Base-by-base conservation (phyloP, 805 yeast species). In the Candida golubevii region DNA sequence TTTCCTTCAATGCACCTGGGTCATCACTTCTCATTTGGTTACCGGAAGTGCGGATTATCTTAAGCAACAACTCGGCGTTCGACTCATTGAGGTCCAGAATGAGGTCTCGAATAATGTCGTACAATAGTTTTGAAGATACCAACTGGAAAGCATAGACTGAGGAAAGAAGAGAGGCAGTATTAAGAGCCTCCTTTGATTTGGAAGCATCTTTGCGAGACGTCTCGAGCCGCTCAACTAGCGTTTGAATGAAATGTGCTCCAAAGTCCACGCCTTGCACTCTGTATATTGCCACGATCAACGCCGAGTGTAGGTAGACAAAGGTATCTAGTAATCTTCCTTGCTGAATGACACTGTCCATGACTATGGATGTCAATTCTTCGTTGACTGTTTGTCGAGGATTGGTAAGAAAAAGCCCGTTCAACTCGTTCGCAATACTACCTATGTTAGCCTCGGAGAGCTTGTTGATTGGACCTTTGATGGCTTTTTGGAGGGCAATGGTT, bases 381-480 rank as follows among this genome's bases (percentile, higher is more conserved):
- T 80, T 88, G 15, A 89, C 95, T n/a, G 76, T 60, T 43, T 88
- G 89, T 51, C 97, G 77, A 4, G 99, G 83, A 54, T 88, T 72
- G 7, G 72, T 73, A 49, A 72, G 64, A 56, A 79, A 93, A 1
- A 88, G 64, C 0, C 70, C 72, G 54, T 81, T 82, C 41, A 93
- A 66, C 26, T 87, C 88, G 46, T 77, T 75, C 15, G 85, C 80
- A 41, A 90, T 87, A 2, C 82, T 69, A 10, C 78, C 69, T 27
- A 90, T 71, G 49, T 90, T 93, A 1, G 95, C 81, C 55, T 91
- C 98, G 1, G 97, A 85, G n/a, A 93, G 72, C 62, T 82, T 84
- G 62, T 93, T 93, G 56, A 93, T 69, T 1, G 88, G 80, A 46
- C 97, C 90, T 56, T 89, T 93, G 38, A 90, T 75, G 6, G 79